A percentile compares a stretch with the other conserved stretches of the same genome.
phyloP scores from a whole-genome alignment of 805 yeast species.

The Kuraishia piskuri region DNA sequence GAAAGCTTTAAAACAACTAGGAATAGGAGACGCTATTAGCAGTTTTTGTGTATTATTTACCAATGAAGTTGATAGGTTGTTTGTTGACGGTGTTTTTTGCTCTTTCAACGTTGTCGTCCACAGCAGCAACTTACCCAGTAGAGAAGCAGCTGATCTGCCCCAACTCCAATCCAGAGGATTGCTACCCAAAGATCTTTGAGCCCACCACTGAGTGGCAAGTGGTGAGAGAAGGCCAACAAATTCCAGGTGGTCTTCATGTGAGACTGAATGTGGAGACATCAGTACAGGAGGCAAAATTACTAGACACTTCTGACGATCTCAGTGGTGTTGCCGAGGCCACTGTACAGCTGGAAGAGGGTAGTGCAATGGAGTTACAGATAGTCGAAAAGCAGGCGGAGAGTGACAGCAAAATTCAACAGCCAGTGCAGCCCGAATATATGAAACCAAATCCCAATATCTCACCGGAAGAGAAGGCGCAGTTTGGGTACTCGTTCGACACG shows the following conservation, averaged over 20 bases:
- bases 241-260: conserved; percentile 77
- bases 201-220: conserved; percentile 65
- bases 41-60: too few relatives aligned
- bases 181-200: conserved; percentile 56
- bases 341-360: conserved; percentile 1
- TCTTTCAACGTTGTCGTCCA: background rate
- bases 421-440: conserved; percentile 3
- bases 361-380: background rate
- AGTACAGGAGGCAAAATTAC: conserved; percentile 56
- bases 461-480: background rate
- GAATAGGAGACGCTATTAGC: too few relatives aligned
- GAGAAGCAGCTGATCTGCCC: conserved; percentile 26
- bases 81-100: background rate
- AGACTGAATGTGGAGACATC: conserved; percentile 69
- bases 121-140: background rate
- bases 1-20: too few relatives aligned
- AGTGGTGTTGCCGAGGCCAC: conserved; percentile 10
- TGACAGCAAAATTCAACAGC: background rate
- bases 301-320: conserved; percentile 20
- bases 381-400: conserved; percentile 3
- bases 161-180: conserved; percentile 33
- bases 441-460: background rate
- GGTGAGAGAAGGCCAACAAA: conserved; percentile 60
- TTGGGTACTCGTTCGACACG: conserved; percentile 3
- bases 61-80: background rate